A percentile compares a stretch with the other conserved stretches of the same genome.
These are phyloP conservation scores for Ocimum tenuiflorum DNA, from an alignment of 257 asterid species.

Conservation along the genomic window DNA sequence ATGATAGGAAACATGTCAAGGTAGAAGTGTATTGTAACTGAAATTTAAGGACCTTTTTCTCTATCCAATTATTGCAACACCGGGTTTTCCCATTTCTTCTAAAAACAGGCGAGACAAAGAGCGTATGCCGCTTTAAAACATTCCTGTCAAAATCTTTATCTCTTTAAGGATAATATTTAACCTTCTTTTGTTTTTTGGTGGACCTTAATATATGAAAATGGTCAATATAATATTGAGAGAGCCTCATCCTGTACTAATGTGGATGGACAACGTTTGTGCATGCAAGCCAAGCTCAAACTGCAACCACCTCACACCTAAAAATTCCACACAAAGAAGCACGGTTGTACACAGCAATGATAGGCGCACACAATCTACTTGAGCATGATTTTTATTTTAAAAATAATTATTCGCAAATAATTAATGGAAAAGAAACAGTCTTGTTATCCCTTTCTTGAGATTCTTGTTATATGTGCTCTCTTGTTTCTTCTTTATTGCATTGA, in stretches of 20 bases:
- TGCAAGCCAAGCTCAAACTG: neutral
- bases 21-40: no score
- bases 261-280: neutral
- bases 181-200: neutral
- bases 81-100: neutral
- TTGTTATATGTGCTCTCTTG: neutral
- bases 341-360: no score
- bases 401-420: neutral
- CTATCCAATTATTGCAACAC: neutral
- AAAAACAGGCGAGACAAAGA: neutral
- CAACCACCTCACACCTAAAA: neutral
- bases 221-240: no score
- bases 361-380: neutral
- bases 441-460: neutral
- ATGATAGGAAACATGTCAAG: neutral
- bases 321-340: no score
- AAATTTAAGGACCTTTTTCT: neutral
- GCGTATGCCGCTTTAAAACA: neutral
- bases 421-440: neutral
- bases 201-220: neutral
- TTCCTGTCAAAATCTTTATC: no score
- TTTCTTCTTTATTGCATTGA: no score
- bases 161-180: neutral
- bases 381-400: no score
- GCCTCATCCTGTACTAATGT: no score